Percentiles rank a stretch among this genome's conserved stretches.
These are phyloP conservation scores for Daldinia bambusicola DNA, from an alignment of 495 filamentous ascomycete genomes.

Conservation along the genomic window DNA sequence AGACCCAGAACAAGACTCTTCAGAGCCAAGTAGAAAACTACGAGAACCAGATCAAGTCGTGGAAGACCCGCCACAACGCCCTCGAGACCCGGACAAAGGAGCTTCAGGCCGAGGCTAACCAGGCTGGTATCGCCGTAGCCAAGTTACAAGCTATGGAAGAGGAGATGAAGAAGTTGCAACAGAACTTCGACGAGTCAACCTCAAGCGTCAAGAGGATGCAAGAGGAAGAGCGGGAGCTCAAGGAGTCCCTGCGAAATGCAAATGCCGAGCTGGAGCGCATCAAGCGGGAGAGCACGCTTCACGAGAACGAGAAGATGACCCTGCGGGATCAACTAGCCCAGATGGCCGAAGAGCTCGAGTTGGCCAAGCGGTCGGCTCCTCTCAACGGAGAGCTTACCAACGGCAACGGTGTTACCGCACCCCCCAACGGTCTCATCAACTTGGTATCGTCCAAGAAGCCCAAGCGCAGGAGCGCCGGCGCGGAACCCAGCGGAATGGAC, in stretches of 20 bases:
- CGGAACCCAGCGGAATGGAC: slow-evolving; percentile 83
- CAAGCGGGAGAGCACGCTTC: slow-evolving; percentile 71
- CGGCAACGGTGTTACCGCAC: slow-evolving; percentile 63
- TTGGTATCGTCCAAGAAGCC: slow-evolving; percentile 97
- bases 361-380: slow-evolving; percentile 73
- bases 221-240: slow-evolving; percentile 85
- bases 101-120: slow-evolving; percentile 94
- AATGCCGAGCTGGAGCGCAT: slow-evolving; percentile 81
- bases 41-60: slow-evolving; percentile 93
- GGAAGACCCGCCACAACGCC: slow-evolving; percentile 90
- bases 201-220: slow-evolving; percentile 91
- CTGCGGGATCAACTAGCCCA: slow-evolving; percentile 88
- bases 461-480: slow-evolving; percentile 91
- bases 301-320: slow-evolving; percentile 83
- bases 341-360: slow-evolving; percentile 90
- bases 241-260: slow-evolving; percentile 78
- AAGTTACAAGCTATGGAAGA: slow-evolving; percentile 87
- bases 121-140: slow-evolving; percentile 94
- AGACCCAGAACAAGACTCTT: slow-evolving; percentile 89
- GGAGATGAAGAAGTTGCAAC: slow-evolving; percentile 92
- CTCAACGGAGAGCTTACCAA: slow-evolving; percentile 79
- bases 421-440: slow-evolving; percentile 87
- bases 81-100: slow-evolving; percentile 91
- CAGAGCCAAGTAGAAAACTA: slow-evolving; percentile 93
- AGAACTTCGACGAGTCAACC: slow-evolving; percentile 84